Conservation (phyloP, 75 land plant genomes). For the Ceratopteris richardii region DNA sequence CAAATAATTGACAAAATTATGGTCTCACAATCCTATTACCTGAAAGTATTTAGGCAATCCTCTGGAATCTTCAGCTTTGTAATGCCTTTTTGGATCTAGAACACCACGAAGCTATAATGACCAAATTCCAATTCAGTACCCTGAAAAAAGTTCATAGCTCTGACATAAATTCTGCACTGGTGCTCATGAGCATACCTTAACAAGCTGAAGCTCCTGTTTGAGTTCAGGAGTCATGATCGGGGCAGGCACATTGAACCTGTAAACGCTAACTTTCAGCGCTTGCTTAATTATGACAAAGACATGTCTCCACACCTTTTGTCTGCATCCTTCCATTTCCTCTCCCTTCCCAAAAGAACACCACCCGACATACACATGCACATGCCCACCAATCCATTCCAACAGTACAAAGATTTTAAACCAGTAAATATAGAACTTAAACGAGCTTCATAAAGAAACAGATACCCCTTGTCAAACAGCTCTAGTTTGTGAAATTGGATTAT, state of each 20-base stretch:
- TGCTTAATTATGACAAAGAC: background rate
- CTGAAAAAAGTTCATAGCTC: background rate
- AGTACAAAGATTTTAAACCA: no score
- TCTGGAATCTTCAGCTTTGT: slow-evolving; percentile 75
- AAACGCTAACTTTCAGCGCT: background rate
- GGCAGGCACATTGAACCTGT: slow-evolving; percentile 94
- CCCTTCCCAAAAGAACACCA: no score
- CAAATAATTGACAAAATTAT: slow-evolving; percentile 75
- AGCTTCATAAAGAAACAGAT: slow-evolving; percentile 2
- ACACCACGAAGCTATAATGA: slow-evolving; percentile 69
- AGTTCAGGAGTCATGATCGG: slow-evolving; percentile 68
- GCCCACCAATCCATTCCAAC: no score
- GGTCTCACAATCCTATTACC: slow-evolving; percentile 55
- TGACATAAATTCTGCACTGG: background rate
- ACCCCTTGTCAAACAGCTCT: background rate
- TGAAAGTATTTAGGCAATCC: slow-evolving; percentile 82
- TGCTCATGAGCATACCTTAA: slow-evolving; percentile 52
- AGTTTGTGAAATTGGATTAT: background rate
- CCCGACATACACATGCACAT: no score
- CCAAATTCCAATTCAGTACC: background rate
- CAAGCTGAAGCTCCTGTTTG: slow-evolving; percentile 71
- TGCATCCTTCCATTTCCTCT: background rate
- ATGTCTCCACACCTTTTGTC: background rate
- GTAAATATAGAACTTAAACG: no score
- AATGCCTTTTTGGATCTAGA: slow-evolving; percentile 92